phyloP scores from a whole-genome alignment of 2,329 filamentous ascomycete species.

The Arthroderma sp. region DNA sequence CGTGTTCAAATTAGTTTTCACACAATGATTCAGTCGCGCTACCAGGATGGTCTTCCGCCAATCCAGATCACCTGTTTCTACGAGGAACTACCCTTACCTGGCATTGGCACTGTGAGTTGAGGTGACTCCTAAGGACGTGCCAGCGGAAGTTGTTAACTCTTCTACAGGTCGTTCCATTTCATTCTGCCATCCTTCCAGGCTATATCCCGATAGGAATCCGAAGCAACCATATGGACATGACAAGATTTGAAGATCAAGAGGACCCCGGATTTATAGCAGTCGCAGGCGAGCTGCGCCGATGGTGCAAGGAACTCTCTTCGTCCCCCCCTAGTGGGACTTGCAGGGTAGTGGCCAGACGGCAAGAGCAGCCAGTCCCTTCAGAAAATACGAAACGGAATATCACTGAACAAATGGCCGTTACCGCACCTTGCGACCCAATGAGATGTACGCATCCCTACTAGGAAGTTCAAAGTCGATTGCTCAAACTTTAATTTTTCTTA shows the following conservation, averaged over 20 bases:
- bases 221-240: neutral
- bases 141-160: neutral
- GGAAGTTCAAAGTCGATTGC: neutral
- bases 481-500: neutral
- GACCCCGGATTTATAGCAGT: neutral
- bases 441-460: neutral
- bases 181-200: neutral
- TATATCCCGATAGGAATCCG: neutral
- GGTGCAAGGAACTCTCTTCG: neutral
- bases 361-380: neutral
- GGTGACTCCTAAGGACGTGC: neutral
- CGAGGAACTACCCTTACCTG: neutral
- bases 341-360: neutral
- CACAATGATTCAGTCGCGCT: neutral
- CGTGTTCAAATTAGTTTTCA: neutral
- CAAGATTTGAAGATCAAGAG: neutral
- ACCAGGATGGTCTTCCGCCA: neutral
- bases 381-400: neutral
- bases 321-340: neutral
- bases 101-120: neutral
- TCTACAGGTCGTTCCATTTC: neutral
- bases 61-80: neutral
- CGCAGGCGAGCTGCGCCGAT: neutral
- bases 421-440: neutral
- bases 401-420: neutral